phyloP scores from a whole-genome alignment of 352 stramenopile species.

The Phytopythium cucurbitacearum region DNA sequence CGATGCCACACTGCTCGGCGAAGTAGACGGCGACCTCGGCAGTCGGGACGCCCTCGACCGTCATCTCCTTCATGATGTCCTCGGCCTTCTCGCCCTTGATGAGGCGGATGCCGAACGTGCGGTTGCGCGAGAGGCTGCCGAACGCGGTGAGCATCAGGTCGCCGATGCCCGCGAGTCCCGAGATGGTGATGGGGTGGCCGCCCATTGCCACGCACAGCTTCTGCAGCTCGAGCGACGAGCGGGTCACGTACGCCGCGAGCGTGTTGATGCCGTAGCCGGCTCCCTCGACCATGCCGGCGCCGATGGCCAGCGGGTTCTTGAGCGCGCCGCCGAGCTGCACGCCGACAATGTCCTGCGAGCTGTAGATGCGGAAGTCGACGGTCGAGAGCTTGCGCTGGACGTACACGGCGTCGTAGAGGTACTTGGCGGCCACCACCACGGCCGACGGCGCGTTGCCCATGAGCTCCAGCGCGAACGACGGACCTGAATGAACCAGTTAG shows the following conservation, averaged over 20 bases:
- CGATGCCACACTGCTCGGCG: slow-evolving; percentile 85
- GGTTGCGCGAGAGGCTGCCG: slow-evolving; percentile 93
- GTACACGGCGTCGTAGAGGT: slow-evolving; percentile 85
- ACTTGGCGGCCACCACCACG: slow-evolving; percentile 94
- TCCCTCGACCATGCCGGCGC: slow-evolving; percentile 96
- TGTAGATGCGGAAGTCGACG: slow-evolving; percentile 93
- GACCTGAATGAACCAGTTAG: slow-evolving; percentile 14
- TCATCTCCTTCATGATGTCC: slow-evolving; percentile 91
- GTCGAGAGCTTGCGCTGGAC: slow-evolving; percentile 84
- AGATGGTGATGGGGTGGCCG: slow-evolving; percentile 92
- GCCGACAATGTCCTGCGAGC: slow-evolving; percentile 91
- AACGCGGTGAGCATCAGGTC: slow-evolving; percentile 97
- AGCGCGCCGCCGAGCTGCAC: slow-evolving; percentile 96
- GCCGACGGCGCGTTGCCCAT: slow-evolving; percentile 93
- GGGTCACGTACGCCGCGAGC: slow-evolving; percentile 93
- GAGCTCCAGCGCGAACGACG: slow-evolving; percentile 97
- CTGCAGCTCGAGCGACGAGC: slow-evolving; percentile 95
- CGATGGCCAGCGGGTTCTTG: slow-evolving; percentile 98
- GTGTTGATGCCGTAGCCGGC: slow-evolving; percentile 96
- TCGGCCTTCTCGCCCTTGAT: slow-evolving; percentile 90
- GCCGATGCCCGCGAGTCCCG: slow-evolving; percentile 89
- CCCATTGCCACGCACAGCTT: slow-evolving; percentile 94
- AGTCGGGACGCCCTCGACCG: slow-evolving; percentile 94
- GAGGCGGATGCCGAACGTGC: slow-evolving; percentile 92
- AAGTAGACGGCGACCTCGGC: slow-evolving; percentile 91